A percentile compares a stretch with the other conserved stretches of the same genome.
phyloP scores from a whole-genome alignment of 371 early-diverging fungal species.

The Umbelopsis sp. region DNA sequence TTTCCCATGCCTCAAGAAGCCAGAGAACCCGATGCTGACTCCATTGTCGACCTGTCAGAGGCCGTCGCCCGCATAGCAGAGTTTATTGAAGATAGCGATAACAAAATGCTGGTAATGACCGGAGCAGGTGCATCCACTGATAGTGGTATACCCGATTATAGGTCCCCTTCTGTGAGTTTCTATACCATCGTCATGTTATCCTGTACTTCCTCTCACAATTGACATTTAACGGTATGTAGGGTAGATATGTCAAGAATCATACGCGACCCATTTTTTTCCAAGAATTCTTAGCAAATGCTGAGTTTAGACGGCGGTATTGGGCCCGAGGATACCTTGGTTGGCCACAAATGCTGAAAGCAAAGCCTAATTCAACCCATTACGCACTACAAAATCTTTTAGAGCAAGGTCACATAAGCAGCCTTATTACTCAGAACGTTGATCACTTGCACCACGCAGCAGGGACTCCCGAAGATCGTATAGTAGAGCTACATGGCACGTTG shows the following conservation, averaged over 20 bases:
- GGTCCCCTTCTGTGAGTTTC: conserved; percentile 65
- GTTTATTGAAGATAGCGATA: conserved; percentile 45
- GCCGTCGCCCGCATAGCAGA: conserved; percentile 43
- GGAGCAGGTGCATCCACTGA: conserved; percentile 78
- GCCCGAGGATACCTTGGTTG: conserved; percentile 89
- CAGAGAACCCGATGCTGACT: conserved; percentile 21
- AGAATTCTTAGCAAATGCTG: conserved; percentile 65
- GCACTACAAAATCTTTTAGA: conserved; percentile 59
- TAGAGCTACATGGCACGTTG: conserved; percentile 91
- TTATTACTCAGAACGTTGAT: conserved; percentile 95
- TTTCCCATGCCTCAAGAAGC: conserved; percentile 23
- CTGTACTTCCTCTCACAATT: not conserved
- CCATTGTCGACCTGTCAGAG: conserved; percentile 29
- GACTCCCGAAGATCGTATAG: conserved; percentile 37
- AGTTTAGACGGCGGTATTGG: conserved; percentile 87
- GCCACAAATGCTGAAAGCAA: conserved; percentile 64
- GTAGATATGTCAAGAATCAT: conserved; percentile 79
- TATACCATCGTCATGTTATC: not conserved
- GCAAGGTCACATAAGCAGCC: conserved; percentile 39
- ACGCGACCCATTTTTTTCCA: conserved; percentile 83
- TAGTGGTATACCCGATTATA: conserved; percentile 89
- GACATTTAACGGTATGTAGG: conserved; percentile 28
- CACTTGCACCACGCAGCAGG: conserved; percentile 73
- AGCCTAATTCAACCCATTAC: conserved; percentile 76
- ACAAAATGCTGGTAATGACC: conserved; percentile 52